phyloP scores from a whole-genome alignment of 148 eudicot species.

The Gaultheria prostrata region DNA sequence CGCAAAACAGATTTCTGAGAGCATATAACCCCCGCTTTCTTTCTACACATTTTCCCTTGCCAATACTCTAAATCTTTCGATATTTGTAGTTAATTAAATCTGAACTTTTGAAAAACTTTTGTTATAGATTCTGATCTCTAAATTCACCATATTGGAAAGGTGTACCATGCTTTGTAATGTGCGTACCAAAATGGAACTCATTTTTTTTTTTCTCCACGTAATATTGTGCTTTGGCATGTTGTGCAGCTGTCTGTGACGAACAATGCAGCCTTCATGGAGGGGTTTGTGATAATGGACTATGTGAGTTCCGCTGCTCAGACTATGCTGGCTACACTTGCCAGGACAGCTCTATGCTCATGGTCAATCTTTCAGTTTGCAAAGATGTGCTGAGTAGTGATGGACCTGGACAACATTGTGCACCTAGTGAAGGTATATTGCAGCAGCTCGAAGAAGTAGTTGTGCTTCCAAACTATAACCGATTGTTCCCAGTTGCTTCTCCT shows the following conservation, averaged over 20 bases:
- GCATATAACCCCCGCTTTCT: too few species aligned
- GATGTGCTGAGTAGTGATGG: constrained; percentile 64
- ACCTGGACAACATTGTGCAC: constrained; percentile 90
- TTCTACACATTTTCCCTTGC: background rate
- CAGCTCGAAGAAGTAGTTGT: constrained; percentile 97
- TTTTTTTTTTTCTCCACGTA: background rate
- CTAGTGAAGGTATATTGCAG: constrained; percentile 80
- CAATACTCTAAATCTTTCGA: background rate
- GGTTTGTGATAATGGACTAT: constrained; percentile 89
- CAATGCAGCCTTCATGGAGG: constrained; percentile 99
- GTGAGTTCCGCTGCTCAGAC: constrained; percentile 98
- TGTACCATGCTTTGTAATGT: background rate
- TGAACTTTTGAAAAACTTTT: background rate
- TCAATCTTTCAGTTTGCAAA: constrained; percentile 83
- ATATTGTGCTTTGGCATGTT: constrained; percentile 19
- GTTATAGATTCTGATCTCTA: background rate
- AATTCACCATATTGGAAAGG: background rate
- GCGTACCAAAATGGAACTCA: background rate
- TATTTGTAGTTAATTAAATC: background rate
- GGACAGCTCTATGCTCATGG: constrained; percentile 69
- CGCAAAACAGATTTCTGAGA: background rate
- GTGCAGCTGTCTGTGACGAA: constrained; percentile 90
- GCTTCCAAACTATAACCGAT: constrained; percentile 87
- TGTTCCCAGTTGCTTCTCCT: constrained; percentile 79
- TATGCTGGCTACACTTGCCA: constrained; percentile 97